phyloP scores from a whole-genome alignment of 1,284 basidiomycete genomes.

The Phlebopus sp. region DNA sequence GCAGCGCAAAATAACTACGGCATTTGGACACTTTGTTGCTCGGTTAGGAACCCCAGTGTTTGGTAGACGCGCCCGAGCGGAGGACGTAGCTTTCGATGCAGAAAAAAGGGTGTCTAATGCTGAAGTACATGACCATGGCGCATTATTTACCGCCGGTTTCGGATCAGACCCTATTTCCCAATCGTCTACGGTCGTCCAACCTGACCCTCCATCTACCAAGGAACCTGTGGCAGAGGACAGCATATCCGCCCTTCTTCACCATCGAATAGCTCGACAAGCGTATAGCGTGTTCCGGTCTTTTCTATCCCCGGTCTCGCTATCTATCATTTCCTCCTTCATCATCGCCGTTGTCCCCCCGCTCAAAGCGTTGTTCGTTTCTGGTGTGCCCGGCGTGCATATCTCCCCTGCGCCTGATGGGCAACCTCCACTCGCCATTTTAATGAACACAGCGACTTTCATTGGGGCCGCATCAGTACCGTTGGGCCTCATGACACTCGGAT shows the following conservation, averaged over 20 bases:
- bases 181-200: conserved; percentile 5
- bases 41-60: conserved; percentile 1
- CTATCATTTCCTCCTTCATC: conserved; percentile 65
- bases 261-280: conserved; percentile 14
- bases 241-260: background rate
- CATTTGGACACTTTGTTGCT: conserved; percentile 8
- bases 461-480: conserved; percentile 73
- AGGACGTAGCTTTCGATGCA: conserved; percentile 1
- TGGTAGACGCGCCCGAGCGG: background rate
- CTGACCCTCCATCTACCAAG: background rate
- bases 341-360: conserved; percentile 65
- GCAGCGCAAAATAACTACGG: conserved; percentile 24
- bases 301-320: conserved; percentile 53
- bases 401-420: conserved; percentile 70
- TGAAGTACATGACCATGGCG: background rate
- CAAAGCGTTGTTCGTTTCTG: conserved; percentile 66
- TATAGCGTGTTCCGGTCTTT: conserved; percentile 42
- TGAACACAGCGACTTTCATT: conserved; percentile 66
- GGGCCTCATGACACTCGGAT: conserved; percentile 71
- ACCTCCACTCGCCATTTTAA: conserved; percentile 67
- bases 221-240: background rate
- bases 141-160: background rate
- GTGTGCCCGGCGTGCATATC: conserved; percentile 48
- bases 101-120: conserved; percentile 6
- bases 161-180: conserved; percentile 6